These are phyloP conservation scores for Fusarium caatingaense DNA, from an alignment of 2,329 filamentous ascomycete species.

Conservation along the genomic window DNA sequence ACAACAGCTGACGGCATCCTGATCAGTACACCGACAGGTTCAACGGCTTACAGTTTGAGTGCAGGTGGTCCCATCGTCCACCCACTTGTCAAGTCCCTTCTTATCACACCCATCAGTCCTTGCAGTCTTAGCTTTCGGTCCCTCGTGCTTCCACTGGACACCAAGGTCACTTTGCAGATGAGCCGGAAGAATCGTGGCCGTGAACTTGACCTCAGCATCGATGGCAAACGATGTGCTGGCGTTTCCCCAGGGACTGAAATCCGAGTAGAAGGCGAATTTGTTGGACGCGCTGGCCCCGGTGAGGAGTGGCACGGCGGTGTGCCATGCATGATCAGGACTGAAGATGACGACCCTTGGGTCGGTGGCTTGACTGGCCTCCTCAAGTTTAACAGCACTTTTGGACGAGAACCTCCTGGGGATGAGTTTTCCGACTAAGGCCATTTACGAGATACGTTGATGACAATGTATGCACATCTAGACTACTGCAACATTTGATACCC, in stretches of 20 bases:
- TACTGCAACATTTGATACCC: conserved; percentile 34
- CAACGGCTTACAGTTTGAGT: conserved; percentile 94
- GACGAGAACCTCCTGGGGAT: conserved; percentile 56
- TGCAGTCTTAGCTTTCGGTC: conserved; percentile 92
- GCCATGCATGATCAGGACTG: conserved; percentile 84
- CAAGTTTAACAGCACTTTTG: conserved; percentile 98
- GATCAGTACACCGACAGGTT: conserved; percentile 92
- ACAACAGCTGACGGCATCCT: conserved; percentile 96
- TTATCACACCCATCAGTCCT: conserved; percentile 94
- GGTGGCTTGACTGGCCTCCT: conserved; percentile 91
- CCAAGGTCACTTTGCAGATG: conserved; percentile 82
- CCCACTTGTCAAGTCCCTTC: conserved; percentile 86
- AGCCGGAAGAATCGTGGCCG: conserved; percentile 82
- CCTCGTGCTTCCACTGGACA: conserved; percentile 87
- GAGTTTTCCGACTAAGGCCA: conserved; percentile 44
- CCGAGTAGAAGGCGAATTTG: conserved; percentile 86
- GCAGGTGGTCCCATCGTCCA: conserved; percentile 94
- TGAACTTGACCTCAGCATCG: conserved; percentile 82
- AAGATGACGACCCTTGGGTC: conserved; percentile 93
- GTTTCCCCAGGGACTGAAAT: conserved; percentile 85
- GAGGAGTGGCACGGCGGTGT: conserved; percentile 80
- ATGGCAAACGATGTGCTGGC: conserved; percentile 76
- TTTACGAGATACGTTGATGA: not conserved
- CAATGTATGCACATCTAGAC: conserved; percentile 9
- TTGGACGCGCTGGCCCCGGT: conserved; percentile 60